Base-by-base conservation (phyloP, 208 protist genomes). In the Leishmania major region DNA sequence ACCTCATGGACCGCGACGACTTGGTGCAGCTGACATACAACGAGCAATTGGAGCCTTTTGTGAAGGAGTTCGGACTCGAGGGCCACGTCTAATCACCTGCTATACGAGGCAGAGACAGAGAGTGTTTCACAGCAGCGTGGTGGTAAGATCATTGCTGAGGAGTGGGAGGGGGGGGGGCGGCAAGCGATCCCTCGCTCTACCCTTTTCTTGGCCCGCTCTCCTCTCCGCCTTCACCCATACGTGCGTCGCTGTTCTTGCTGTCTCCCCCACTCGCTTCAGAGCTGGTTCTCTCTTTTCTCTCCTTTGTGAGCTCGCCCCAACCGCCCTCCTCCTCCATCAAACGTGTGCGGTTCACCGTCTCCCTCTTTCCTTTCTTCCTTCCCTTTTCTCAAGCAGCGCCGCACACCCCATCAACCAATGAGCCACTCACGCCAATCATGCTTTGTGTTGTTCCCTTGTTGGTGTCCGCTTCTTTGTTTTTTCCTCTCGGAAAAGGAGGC, bases 1-100 rank as follows among this genome's bases (percentile, higher is more conserved):
- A 93, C 78, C 80, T 98, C 69, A 96, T 97, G 90, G 86, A 96
- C 40, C 92, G 95, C 55, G 75, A 84, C n/a, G 95, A 98, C 78
- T 85, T 98, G 25, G 92, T 98, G 40, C 84, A 95, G 80, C 76
- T 92, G 47, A 87, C 93, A 45, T 91, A 87, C 80, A 83, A 85
- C 51, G 85, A 92, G 49, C 84, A 97, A 49, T 62, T 96, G 60
- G 84, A 81, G 55, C 90, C 89, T 1, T 96, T 98, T 86, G 69
- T 92, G 25, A 89, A 87, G 79, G 93, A 96, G 83, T 95, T 96
- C 78, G 90, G 87, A 8, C 83, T 96, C n/a, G 91, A 95, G 83
- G 91, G 88, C 37, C 80, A 94, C 60, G 85, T 94, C 35, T 93
- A 90, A 82, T 71, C 37, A 47, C 66, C 37, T 71, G n/a, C 49